Evolutionary conservation across 139 green algal species (phyloP), one percentile per base, ranked within the genome.

Genomic region (Spirogloea muscicola): DNA sequence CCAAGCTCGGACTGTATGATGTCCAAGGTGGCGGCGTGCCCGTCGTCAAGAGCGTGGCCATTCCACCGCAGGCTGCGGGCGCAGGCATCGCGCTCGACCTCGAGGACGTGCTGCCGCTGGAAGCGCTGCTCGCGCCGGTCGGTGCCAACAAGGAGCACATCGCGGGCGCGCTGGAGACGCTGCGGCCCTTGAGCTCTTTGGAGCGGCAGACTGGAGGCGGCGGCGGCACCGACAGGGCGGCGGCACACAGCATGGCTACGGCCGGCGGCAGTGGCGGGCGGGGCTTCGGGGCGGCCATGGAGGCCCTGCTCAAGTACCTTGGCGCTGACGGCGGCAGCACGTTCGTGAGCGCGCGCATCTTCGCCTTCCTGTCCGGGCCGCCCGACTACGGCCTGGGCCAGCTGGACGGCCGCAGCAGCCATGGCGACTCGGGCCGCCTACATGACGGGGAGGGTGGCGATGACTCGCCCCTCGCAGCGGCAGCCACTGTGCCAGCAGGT

Each of bases 251-350:
- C 36, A 27, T 25, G 61, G 61, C 16, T 18, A 75, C 29, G 25
- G 55, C 18, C 27, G 44, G 7, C 67, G 44, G 5, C 6, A 25
- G 7, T 9, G 16, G 13, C n/a, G n/a, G n/a, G n/a, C n/a, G 86
- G n/a, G 58, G 51, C 36, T 85, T 94, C 51, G 91, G 91, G 6
- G 74, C 83, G 3, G 86, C 89, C 0, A 44, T 96, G 31, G 84
- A 92, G 43, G 88, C 84, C 0, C 52, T 96, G 16, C 74, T 96
- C 51, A 84, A 89, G 39, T 93, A 91, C 70, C 63, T 95, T n/a
- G 64, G 71, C n/a, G 49, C 40, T 13, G 63, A 80, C 18, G 49
- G 39, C 29, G 65, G 37, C 3, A 66, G 46, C 21, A 18, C 18
- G 33, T 85, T 69, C 64, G 61, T 82, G 5, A 37, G 40, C 2